Conservation (phyloP, 1,284 basidiomycete genomes). For the Lentinus polychrous region DNA sequence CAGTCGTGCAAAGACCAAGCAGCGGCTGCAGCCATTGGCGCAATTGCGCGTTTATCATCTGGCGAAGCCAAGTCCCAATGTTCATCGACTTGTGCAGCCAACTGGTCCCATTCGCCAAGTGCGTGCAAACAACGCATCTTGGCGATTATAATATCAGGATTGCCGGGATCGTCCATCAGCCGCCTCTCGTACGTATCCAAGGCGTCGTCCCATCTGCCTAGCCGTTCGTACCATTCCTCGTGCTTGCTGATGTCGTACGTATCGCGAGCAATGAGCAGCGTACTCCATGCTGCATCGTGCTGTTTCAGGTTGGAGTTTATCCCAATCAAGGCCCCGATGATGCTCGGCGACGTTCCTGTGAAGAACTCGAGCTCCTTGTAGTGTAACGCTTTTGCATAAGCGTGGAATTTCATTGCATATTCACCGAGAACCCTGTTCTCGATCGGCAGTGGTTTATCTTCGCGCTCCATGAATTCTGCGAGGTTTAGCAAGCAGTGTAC, state of each 20-base stretch:
- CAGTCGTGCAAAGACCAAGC: slow-evolving; percentile 97
- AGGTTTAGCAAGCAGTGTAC: slow-evolving; percentile 93
- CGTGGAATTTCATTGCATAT: slow-evolving; percentile 90
- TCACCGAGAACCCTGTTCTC: slow-evolving; percentile 92
- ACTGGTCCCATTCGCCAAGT: slow-evolving; percentile 94
- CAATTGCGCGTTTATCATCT: slow-evolving; percentile 88
- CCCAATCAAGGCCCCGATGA: slow-evolving; percentile 92
- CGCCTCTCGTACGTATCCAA: slow-evolving; percentile 83
- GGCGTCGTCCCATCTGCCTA: slow-evolving; percentile 96
- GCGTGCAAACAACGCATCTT: slow-evolving; percentile 97
- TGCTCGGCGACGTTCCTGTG: slow-evolving; percentile 79
- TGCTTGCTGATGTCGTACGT: slow-evolving; percentile 83
- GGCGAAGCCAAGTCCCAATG: slow-evolving; percentile 82
- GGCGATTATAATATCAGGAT: slow-evolving; percentile 75
- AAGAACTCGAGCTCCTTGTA: slow-evolving; percentile 99
- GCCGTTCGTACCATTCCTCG: slow-evolving; percentile 97
- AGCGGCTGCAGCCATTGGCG: slow-evolving; percentile 94
- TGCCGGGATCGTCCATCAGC: slow-evolving; percentile 59
- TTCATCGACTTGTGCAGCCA: slow-evolving; percentile 84
- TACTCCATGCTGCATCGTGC: slow-evolving; percentile 95
- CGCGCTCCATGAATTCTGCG: slow-evolving; percentile 99
- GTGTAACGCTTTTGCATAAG: slow-evolving; percentile 96
- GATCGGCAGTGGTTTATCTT: slow-evolving; percentile 94
- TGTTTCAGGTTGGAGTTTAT: slow-evolving; percentile 98
- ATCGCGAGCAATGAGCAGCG: slow-evolving; percentile 81